Percentiles rank a stretch among this genome's conserved stretches.
Evolutionary conservation across 345 rosid genomes (phyloP).

Genomic region (Salix dunnii): DNA sequence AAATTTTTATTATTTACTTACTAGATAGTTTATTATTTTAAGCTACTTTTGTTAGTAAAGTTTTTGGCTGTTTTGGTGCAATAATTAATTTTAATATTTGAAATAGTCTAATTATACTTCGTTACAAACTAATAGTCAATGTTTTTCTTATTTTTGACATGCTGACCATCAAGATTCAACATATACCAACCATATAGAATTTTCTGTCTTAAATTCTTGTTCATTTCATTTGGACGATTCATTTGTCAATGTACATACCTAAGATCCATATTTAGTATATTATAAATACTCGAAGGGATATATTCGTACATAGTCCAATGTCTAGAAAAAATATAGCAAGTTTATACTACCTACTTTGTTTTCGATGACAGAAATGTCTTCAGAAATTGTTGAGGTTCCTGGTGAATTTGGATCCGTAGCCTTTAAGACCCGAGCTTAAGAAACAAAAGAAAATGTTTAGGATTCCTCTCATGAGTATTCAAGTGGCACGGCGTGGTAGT

Average conservation of each 20-base stretch:
- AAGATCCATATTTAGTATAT: background rate
- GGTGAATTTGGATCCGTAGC: background rate
- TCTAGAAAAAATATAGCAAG: no score
- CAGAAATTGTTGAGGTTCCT: background rate
- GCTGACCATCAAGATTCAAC: background rate
- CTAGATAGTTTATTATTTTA: no score
- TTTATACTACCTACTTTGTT: no score
- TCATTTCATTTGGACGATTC: background rate
- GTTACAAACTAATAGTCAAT: background rate
- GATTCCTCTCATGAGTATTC: background rate
- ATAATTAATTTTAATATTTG: background rate
- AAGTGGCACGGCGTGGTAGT: fast-evolving
- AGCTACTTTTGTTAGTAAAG: no score
- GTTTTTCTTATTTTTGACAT: background rate
- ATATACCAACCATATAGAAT: background rate
- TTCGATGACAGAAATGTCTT: background rate
- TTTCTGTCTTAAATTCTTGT: background rate
- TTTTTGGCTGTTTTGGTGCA: background rate
- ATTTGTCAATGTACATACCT: background rate
- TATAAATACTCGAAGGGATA: background rate
- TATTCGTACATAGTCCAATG: background rate
- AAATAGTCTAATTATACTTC: background rate
- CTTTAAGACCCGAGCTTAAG: no score
- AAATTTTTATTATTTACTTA: no score
- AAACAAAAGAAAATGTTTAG: background rate